phyloP scores from a whole-genome alignment of 2,329 filamentous ascomycete genomes.

The Aspergillus uvarum region DNA sequence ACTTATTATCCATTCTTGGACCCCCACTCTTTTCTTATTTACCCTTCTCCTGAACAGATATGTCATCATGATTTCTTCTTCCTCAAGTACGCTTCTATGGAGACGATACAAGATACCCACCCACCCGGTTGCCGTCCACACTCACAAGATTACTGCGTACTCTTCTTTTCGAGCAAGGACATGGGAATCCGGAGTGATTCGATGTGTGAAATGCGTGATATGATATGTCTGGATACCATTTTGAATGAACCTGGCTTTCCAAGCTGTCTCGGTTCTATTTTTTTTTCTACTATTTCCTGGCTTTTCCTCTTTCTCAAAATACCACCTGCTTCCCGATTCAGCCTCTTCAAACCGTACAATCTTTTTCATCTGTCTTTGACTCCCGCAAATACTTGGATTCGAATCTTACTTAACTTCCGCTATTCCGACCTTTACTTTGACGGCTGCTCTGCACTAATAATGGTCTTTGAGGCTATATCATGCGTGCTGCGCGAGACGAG shows the following conservation, averaged over 20 bases:
- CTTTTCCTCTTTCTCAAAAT: neutral
- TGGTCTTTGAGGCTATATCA: too few species aligned
- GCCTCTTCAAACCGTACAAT: too few species aligned
- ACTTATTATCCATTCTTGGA: neutral
- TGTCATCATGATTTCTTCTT: neutral
- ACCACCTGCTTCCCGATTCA: neutral
- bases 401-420: too few species aligned
- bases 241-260: too few species aligned
- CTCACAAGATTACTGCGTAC: neutral
- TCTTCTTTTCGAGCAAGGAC: neutral
- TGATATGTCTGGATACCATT: neutral
- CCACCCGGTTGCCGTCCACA: neutral
- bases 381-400: too few species aligned
- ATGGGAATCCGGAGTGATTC: neutral
- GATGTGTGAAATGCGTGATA: neutral
- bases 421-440: too few species aligned
- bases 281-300: neutral
- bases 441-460: too few species aligned
- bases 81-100: neutral
- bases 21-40: neutral
- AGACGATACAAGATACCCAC: neutral
- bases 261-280: neutral
- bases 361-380: too few species aligned
- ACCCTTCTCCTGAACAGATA: neutral
- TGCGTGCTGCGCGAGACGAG: too few species aligned